phyloP scores from a whole-genome alignment of 2,329 filamentous ascomycete genomes.

The Calonectria hawksworthii region DNA sequence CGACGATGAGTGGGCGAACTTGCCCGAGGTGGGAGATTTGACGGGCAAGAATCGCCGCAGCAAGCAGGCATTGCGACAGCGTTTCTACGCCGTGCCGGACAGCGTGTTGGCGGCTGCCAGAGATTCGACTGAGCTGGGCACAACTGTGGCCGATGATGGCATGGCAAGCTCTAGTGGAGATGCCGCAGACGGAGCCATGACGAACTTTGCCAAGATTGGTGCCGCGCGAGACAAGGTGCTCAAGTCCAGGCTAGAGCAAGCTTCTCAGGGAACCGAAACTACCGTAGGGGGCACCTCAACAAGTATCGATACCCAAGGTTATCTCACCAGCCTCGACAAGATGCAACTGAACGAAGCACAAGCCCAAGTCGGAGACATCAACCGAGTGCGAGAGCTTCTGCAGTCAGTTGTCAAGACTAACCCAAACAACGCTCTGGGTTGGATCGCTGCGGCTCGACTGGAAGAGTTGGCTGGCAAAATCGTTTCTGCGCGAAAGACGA shows the following conservation, averaged over 20 bases:
- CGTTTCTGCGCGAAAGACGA: constrained; percentile 88
- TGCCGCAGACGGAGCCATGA: constrained; percentile 88
- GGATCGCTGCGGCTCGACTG: constrained; percentile 93
- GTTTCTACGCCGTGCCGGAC: constrained; percentile 97
- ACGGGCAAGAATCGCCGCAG: constrained; percentile 92
- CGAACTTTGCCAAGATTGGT: constrained; percentile 97
- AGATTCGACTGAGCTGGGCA: constrained; percentile 85
- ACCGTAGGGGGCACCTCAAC: constrained; percentile 83
- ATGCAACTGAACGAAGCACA: constrained; percentile 84
- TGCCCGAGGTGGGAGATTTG: constrained; percentile 96
- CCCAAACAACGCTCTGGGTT: constrained; percentile 92
- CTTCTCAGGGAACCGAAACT: constrained; percentile 78
- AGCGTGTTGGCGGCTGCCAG: constrained; percentile 91
- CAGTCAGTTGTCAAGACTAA: constrained; percentile 98
- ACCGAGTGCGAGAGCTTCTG: constrained; percentile 90
- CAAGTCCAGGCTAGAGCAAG: constrained; percentile 92
- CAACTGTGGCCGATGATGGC: constrained; percentile 88
- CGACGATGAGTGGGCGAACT: constrained; percentile 95
- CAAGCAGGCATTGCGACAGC: constrained; percentile 84
- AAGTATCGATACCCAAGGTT: constrained; percentile 94
- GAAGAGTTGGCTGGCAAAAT: constrained; percentile 95
- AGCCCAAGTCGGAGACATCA: constrained; percentile 92
- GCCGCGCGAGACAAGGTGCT: constrained; percentile 96
- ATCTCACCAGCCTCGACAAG: constrained; percentile 91
- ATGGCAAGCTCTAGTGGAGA: constrained; percentile 53